Percentiles rank a stretch among this genome's conserved stretches.
Conservation (phyloP, 176 grass and related monocot genomes). For the Aegilops tauschii region DNA sequence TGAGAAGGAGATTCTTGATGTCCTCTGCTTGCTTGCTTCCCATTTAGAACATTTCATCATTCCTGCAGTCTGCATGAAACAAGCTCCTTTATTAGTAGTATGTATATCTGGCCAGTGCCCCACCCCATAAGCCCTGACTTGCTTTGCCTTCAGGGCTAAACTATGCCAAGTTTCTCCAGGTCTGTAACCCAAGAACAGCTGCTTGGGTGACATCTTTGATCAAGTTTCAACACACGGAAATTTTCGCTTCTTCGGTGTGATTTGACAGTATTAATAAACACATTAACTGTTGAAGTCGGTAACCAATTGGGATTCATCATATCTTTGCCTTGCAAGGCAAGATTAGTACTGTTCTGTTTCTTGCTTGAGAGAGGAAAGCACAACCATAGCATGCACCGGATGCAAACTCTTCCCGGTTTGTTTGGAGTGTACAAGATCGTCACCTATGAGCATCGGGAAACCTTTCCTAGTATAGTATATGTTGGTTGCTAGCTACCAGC, state of each 20-base stretch:
- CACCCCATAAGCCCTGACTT: slow-evolving; percentile 32
- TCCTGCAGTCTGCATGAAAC: slow-evolving; percentile 29
- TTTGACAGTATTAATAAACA: not conserved
- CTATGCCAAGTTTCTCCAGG: slow-evolving; percentile 40
- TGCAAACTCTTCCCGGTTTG: slow-evolving; percentile 37
- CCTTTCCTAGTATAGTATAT: not conserved
- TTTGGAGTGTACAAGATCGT: slow-evolving; percentile 13
- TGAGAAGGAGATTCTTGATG: slow-evolving; percentile 69
- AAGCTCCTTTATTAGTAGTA: slow-evolving; percentile 26
- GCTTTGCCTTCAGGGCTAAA: slow-evolving; percentile 73
- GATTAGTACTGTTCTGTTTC: slow-evolving; percentile 30
- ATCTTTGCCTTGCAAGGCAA: slow-evolving; percentile 35
- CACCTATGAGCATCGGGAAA: not conserved
- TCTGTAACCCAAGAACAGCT: slow-evolving; percentile 11
- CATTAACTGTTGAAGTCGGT: not conserved
- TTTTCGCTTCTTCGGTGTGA: not conserved
- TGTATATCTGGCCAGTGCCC: slow-evolving; percentile 20
- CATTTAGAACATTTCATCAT: slow-evolving; percentile 52
- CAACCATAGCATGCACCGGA: slow-evolving; percentile 32
- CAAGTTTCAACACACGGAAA: slow-evolving; percentile 12
- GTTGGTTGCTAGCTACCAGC: not conserved
- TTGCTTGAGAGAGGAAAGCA: slow-evolving; percentile 42
- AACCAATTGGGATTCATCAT: not conserved
- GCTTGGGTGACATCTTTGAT: not conserved
- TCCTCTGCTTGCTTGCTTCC: slow-evolving; percentile 50